These are phyloP conservation scores for Populus hybrid DNA, from an alignment of 441 rosid genomes.

Conservation along the genomic window DNA sequence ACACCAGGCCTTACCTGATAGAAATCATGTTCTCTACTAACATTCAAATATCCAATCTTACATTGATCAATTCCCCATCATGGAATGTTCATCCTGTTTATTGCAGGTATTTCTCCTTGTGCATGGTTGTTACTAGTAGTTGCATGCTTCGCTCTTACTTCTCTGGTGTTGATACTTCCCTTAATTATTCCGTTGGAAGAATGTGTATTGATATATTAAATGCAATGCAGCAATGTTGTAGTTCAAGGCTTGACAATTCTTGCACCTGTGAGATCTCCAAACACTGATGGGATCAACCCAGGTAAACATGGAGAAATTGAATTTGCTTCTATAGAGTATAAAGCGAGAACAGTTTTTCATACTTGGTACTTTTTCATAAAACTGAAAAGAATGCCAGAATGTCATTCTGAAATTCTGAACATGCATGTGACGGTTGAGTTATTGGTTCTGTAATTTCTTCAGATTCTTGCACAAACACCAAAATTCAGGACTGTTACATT, in stretches of 20 bases:
- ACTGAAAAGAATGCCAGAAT: neutral
- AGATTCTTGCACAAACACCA: slow-evolving; percentile 68
- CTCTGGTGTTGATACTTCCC: neutral
- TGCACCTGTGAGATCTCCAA: slow-evolving; percentile 60
- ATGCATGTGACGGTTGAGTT: neutral
- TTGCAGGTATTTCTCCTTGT: slow-evolving; percentile 30
- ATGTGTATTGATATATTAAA: neutral
- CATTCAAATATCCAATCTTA: slow-evolving; percentile 65
- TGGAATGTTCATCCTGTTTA: slow-evolving; percentile 23
- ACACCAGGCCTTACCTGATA: slow-evolving; percentile 66
- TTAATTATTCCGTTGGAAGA: neutral
- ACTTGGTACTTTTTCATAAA: neutral
- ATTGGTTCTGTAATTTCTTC: slow-evolving; percentile 5
- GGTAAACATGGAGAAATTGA: slow-evolving; percentile 33
- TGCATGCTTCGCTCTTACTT: neutral
- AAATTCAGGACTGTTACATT: slow-evolving; percentile 58
- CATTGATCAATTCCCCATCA: slow-evolving; percentile 34
- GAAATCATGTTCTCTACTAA: slow-evolving; percentile 63
- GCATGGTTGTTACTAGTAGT: neutral
- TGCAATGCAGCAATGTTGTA: slow-evolving; percentile 37
- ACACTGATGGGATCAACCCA: slow-evolving; percentile 84
- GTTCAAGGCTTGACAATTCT: slow-evolving; percentile 51
- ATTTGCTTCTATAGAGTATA: neutral
- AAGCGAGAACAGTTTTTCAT: neutral
- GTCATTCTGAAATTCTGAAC: neutral